Evolutionary conservation across 345 rosid genomes (phyloP).

Genomic region (Dipteronia dyeriana): DNA sequence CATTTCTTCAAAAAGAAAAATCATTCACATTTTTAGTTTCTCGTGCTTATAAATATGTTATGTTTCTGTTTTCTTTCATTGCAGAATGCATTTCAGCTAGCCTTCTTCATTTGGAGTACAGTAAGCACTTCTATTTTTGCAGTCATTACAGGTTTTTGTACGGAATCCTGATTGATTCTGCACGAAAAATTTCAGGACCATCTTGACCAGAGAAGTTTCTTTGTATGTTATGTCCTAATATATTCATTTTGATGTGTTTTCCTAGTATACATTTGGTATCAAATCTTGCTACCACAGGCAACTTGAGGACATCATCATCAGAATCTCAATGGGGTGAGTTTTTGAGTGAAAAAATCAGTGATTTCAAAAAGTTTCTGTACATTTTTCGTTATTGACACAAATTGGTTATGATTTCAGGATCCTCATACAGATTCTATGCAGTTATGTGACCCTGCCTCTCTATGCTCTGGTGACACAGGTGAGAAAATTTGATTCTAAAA

Average conservation of each 20-base stretch:
- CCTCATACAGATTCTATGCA: slow-evolving; percentile 75
- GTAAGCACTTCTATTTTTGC: slow-evolving; percentile 43
- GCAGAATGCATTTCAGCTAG: slow-evolving; percentile 91
- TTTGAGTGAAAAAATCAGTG: too few relatives aligned
- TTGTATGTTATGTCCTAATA: not conserved
- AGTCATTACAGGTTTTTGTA: not conserved
- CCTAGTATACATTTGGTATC: slow-evolving; percentile 61
- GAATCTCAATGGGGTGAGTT: slow-evolving; percentile 82
- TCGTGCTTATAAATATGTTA: not conserved
- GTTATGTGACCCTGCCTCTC: slow-evolving; percentile 92
- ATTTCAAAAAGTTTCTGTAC: too few relatives aligned
- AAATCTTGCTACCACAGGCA: slow-evolving; percentile 59
- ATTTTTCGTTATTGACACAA: too few relatives aligned
- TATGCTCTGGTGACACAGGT: slow-evolving; percentile 97
- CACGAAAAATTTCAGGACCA: not conserved
- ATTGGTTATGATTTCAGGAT: slow-evolving; percentile 51
- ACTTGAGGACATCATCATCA: slow-evolving; percentile 54
- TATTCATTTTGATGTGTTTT: not conserved
- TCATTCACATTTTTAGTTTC: not conserved
- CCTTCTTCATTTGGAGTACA: slow-evolving; percentile 76
- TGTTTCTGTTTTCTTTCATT: not conserved
- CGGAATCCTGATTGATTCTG: too few relatives aligned
- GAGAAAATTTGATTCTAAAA: slow-evolving; percentile 3
- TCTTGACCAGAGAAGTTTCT: not conserved
- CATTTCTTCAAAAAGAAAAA: not conserved